Conservation (phyloP, 345 rosid genomes). For the Anacardium occidentale region DNA sequence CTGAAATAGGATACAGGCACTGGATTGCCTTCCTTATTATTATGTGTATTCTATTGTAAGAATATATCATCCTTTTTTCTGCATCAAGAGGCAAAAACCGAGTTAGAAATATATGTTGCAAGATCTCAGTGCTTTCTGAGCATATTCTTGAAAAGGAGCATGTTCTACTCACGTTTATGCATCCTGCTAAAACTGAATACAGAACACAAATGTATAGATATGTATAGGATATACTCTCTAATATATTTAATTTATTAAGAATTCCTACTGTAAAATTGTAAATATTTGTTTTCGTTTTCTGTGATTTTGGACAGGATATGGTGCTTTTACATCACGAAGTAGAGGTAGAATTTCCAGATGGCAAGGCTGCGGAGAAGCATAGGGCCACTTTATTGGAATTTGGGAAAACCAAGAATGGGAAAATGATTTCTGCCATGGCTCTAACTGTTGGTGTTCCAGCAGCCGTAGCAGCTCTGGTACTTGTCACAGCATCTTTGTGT, state of each 20-base stretch:
- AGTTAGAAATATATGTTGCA: background rate
- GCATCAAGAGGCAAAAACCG: background rate
- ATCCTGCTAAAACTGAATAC: background rate
- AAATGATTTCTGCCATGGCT: slow-evolving; percentile 77
- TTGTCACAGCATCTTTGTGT: slow-evolving; percentile 7
- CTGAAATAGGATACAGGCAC: no score
- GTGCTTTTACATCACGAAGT: slow-evolving; percentile 88
- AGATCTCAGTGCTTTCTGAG: background rate
- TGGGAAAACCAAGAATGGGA: slow-evolving; percentile 59
- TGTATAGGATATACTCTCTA: background rate
- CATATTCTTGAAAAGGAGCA: background rate
- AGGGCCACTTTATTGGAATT: slow-evolving; percentile 75
- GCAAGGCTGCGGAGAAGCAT: slow-evolving; percentile 48
- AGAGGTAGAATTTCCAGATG: slow-evolving; percentile 75
- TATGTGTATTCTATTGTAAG: background rate
- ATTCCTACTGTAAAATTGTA: background rate
- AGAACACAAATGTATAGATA: background rate
- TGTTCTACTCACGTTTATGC: background rate
- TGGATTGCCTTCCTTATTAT: no score
- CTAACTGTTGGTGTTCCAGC: slow-evolving; percentile 88
- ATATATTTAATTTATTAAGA: background rate
- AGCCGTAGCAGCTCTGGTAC: slow-evolving; percentile 88
- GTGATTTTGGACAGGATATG: slow-evolving; percentile 68
- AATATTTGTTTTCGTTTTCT: background rate
- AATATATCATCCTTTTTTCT: background rate